phyloP scores from a whole-genome alignment of 2,329 filamentous ascomycete genomes.

The Malbranchea zuffiana region DNA sequence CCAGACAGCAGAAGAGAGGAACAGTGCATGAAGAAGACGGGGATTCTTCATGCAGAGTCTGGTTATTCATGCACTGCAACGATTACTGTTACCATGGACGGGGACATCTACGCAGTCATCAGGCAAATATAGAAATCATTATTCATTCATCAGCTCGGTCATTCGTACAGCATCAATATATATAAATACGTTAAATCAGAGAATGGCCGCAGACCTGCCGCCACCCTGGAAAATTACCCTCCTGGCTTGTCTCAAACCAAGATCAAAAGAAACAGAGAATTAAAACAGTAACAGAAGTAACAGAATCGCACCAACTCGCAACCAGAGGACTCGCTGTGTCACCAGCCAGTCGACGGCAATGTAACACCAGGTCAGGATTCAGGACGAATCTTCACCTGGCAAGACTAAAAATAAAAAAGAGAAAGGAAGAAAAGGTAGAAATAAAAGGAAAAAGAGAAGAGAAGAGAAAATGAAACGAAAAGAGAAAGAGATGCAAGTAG shows the following conservation, averaged over 20 bases:
- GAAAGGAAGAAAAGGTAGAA: slow-evolving; percentile 7
- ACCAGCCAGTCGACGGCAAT: not conserved
- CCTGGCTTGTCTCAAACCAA: not conserved
- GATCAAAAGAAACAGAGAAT: not conserved
- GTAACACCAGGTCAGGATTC: slow-evolving; percentile 7
- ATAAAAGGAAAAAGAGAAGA: slow-evolving; percentile 18
- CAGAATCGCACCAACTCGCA: not conserved
- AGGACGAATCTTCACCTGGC: slow-evolving; percentile 5
- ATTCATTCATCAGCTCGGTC: not conserved
- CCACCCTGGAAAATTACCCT: not conserved
- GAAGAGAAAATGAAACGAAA: slow-evolving; percentile 19
- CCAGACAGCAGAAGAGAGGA: too few species aligned
- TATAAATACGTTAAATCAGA: slow-evolving; percentile 2
- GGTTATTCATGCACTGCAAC: too few species aligned
- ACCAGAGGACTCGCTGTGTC: not conserved
- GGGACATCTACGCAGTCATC: too few species aligned
- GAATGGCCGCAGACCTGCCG: slow-evolving; percentile 2
- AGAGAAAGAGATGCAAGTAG: slow-evolving; percentile 19
- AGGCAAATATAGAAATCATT: slow-evolving; percentile 13
- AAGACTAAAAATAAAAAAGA: slow-evolving; percentile 18
- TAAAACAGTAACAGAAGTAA: not conserved
- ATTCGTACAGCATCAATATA: not conserved
- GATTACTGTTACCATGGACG: too few species aligned
- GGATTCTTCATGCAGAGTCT: too few species aligned
- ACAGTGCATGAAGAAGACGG: too few species aligned